Evolutionary conservation across 768 basidiomycete species (phyloP).

Genomic region (Mycena alexandri): DNA sequence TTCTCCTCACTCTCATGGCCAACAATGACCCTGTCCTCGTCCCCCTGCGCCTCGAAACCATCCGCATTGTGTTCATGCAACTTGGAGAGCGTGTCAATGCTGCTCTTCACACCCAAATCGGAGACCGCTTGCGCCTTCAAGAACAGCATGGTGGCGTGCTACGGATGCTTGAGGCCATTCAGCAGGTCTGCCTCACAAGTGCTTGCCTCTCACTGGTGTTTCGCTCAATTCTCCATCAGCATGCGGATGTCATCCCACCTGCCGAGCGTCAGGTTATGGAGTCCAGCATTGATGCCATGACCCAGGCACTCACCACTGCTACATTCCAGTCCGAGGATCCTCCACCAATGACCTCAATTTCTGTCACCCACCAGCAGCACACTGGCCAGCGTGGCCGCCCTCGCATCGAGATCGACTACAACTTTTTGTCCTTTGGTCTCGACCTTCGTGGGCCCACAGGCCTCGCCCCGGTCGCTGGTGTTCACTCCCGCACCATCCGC

Average conservation of each 20-base stretch:
- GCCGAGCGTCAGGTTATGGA: slow-evolving; percentile 32
- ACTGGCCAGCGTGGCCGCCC: slow-evolving; percentile 43
- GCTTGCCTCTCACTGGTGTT: background rate
- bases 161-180: slow-evolving; percentile 12
- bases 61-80: slow-evolving; percentile 33
- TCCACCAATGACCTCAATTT: slow-evolving; percentile 4
- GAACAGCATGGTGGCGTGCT: slow-evolving; percentile 24
- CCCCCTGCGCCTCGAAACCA: slow-evolving; percentile 38
- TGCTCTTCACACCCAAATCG: slow-evolving; percentile 32
- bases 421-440: slow-evolving; percentile 39
- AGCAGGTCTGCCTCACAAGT: slow-evolving; percentile 3
- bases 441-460: slow-evolving; percentile 40
- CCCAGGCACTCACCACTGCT: slow-evolving; percentile 25
- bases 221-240: slow-evolving; percentile 1
- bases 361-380: background rate
- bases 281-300: slow-evolving; percentile 29
- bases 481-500: slow-evolving; percentile 40
- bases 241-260: slow-evolving; percentile 22
- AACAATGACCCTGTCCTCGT: background rate
- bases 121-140: slow-evolving; percentile 24
- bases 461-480: slow-evolving; percentile 39
- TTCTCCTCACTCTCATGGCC: no score
- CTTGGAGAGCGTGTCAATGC: slow-evolving; percentile 27
- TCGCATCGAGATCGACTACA: slow-evolving; percentile 40
- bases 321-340: slow-evolving; percentile 25